A percentile compares a stretch with the other conserved stretches of the same genome.
Conservation (phyloP, 306 rosid genomes). For the Ochetophila trinervis region DNA sequence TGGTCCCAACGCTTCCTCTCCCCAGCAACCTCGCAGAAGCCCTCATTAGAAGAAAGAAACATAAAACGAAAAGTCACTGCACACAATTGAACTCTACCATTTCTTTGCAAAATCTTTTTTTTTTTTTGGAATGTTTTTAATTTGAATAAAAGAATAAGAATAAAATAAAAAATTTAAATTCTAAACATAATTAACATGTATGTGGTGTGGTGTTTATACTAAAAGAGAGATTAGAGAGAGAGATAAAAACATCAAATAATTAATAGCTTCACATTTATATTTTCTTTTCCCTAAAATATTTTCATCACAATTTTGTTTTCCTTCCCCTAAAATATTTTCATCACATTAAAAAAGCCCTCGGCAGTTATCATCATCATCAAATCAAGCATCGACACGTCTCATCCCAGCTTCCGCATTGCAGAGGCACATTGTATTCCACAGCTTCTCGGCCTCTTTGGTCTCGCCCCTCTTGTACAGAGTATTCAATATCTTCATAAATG, state of each 20-base stretch:
- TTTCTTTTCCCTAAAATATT: neutral
- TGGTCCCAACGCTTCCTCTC: too few relatives aligned
- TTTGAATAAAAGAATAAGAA: neutral
- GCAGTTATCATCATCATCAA: too few relatives aligned
- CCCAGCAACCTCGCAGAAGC: too few relatives aligned
- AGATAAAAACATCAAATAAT: neutral
- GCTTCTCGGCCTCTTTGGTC: slow-evolving; percentile 47
- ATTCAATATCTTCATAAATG: slow-evolving; percentile 47
- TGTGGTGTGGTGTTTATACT: neutral
- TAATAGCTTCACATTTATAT: neutral
- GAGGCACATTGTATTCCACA: slow-evolving; percentile 65
- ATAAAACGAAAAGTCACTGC: too few relatives aligned
- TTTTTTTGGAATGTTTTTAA: neutral
- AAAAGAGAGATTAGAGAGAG: neutral
- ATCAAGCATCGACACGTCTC: slow-evolving; percentile 7
- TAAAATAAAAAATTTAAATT: neutral
- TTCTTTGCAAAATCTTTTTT: neutral
- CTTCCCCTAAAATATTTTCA: too few relatives aligned
- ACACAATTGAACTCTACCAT: neutral
- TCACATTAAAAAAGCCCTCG: neutral
- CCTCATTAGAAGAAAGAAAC: too few relatives aligned
- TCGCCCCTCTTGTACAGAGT: slow-evolving; percentile 50
- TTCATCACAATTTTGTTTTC: too few relatives aligned
- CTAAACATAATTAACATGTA: neutral
- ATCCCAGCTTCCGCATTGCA: too few relatives aligned